Base-by-base conservation (phyloP, 177 flowering plant species). In the Tripterygium wilfordii region DNA sequence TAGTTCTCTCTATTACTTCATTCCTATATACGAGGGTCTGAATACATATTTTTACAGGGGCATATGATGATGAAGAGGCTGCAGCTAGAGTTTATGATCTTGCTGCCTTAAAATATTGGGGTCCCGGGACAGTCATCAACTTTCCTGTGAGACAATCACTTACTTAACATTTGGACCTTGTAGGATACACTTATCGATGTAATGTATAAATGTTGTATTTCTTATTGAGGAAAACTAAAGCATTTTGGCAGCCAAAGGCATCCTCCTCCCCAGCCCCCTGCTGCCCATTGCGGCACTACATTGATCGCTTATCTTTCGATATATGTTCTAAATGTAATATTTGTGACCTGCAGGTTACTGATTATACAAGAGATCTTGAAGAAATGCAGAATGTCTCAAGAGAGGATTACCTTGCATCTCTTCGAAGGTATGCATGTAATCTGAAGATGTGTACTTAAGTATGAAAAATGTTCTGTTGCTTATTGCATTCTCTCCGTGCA, bases 41-140 rank as follows among this genome's bases (percentile, higher is more conserved):
- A 20, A 26, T 54, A 15, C 27, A 5, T 24, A 26, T 54, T 13
- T 25, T 61, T 64, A 5, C 53, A 84, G 97, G 97, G 45, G 97
- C 96, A 53, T 90, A 90, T 71, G 97, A 90, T 62, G 96, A 80
- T 42, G 97, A 90, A 66, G 97, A 90, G 64, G 84, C 96, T 65
- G 97, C 97, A 35, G 97, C 97, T 51, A 77, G 96, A 67, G 96
- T 96, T 20, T 90, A 90, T 66, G 97, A 90, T 70, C 88, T 90
- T 60, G 97, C 97, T 65, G 97, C 97, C 49, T 75, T 90, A 35
- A 89, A 89, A 69, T 89, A 89, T 45, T 89, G 95, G 95, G 97
- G 95, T 15, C 80, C 88, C 43, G 88, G 91, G 40, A 90, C 96
- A 16, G 82, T 84, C 56, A 90, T 83, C 38, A 90, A 90, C 54